Conservation (phyloP, 164 flowering plant species). For the Chloranthus sessilifolius region DNA sequence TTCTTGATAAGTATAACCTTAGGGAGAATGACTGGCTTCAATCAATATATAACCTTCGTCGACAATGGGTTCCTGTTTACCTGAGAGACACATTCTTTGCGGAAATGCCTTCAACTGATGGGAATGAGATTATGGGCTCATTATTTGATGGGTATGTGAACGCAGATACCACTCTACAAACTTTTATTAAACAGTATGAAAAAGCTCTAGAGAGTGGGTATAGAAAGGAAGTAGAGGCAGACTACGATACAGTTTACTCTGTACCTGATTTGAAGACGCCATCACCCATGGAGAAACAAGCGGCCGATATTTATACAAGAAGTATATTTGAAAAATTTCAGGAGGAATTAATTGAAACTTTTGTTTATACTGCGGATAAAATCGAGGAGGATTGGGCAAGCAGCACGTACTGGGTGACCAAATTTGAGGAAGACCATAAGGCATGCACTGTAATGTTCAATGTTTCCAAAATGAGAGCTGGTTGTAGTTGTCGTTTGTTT, state of each 20-base stretch:
- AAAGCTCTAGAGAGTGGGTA: slow-evolving; percentile 40
- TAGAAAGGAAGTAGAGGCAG: slow-evolving; percentile 57
- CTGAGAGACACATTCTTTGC: slow-evolving; percentile 62
- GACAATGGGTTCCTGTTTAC: slow-evolving; percentile 69
- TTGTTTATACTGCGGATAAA: slow-evolving; percentile 69
- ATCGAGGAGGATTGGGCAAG: slow-evolving; percentile 52
- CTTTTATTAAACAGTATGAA: slow-evolving; percentile 48
- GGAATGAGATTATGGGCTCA: slow-evolving; percentile 26
- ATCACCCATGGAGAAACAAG: slow-evolving; percentile 93
- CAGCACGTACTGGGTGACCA: slow-evolving; percentile 67
- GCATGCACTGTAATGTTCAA: slow-evolving; percentile 58
- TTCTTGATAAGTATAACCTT: slow-evolving; percentile 55
- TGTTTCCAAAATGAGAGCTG: slow-evolving; percentile 55
- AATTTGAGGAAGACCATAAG: slow-evolving; percentile 70
- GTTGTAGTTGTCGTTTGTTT: slow-evolving; percentile 11
- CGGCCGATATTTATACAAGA: slow-evolving; percentile 58
- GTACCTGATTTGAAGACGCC: slow-evolving; percentile 67
- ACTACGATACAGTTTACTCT: slow-evolving; percentile 56
- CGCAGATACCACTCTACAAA: slow-evolving; percentile 49
- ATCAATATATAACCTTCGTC: slow-evolving; percentile 51
- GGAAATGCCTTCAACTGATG: slow-evolving; percentile 31
- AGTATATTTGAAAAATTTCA: slow-evolving; percentile 69
- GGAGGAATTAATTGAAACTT: slow-evolving; percentile 78
- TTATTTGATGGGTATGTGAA: slow-evolving; percentile 47
- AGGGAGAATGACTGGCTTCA: slow-evolving; percentile 62